Base-by-base conservation (phyloP, 495 filamentous ascomycete species). In the Penicillium salamii region DNA sequence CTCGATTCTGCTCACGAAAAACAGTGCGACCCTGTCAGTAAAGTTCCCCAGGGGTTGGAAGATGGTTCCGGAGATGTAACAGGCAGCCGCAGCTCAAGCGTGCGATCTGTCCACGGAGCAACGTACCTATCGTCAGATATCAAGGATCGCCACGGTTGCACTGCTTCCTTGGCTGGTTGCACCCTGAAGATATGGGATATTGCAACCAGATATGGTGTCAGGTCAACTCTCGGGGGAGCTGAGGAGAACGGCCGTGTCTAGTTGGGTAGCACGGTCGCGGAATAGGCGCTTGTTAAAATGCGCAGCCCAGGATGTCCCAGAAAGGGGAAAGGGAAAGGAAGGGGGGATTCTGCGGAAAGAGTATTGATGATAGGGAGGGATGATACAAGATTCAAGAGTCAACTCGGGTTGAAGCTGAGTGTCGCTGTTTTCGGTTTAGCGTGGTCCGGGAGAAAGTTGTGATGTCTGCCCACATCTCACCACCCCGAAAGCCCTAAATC, bases 51-150 rank as follows among this genome's bases (percentile, higher is more conserved):
- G 28, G 17, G 36, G 47, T 49, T 55, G 35, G 29, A 40, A 40
- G 36, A 47, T 44, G 28, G 28, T 46, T 38, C 33, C 47, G 42
- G 55, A 41, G 53, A 49, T 19, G 31, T 28, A 37, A 50, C 26
- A 32, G 52, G 50, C 52, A 42, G 51, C 46, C n/a, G 58, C 53
- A 35, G 57, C 53, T 59, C 52, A 42, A 52, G 41, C 55, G 63
- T 61, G 51, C 55, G 63, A 48, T 37, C 45, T 43, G 55, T 47
- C 46, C 47, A 55, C 62, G 20, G 42, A 44, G 54, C 51, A 57
- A 42, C 56, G 57, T 77, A 79, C 78, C 76, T 79, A 70, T 62
- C 66, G 74, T 79, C 71, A 79, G 67, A 64, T 63, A 58, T 65
- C 66, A 62, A 60, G 58, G 59, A 64, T 73, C 71, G 77, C 75